These are phyloP conservation scores for Stylonectria norvegica DNA, from an alignment of 2,329 filamentous ascomycete genomes.

Conservation along the genomic window DNA sequence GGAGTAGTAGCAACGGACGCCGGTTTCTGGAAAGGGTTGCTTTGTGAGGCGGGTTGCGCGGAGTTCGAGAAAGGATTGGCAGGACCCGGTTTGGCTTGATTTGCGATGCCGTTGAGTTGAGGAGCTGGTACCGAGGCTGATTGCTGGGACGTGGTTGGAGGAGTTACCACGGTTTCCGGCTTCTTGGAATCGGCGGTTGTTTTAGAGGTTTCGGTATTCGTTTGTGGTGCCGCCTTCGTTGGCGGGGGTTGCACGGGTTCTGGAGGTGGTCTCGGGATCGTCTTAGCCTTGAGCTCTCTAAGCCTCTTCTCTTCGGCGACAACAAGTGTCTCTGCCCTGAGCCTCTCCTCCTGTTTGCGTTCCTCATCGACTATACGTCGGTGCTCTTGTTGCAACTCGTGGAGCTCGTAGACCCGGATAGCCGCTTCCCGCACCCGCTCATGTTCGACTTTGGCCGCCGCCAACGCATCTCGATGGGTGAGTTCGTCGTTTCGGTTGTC, in stretches of 20 bases:
- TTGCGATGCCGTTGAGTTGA: constrained; percentile 17
- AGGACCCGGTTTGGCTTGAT: constrained; percentile 19
- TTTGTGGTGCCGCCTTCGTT: constrained; percentile 19
- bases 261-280: constrained; percentile 42
- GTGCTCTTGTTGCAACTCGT: constrained; percentile 45
- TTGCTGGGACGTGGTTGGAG: constrained; percentile 19
- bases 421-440: constrained; percentile 57
- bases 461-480: constrained; percentile 63
- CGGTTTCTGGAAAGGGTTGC: constrained; percentile 14
- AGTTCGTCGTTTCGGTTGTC: constrained; percentile 61
- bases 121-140: constrained; percentile 10
- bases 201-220: constrained; percentile 18
- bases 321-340: constrained; percentile 43
- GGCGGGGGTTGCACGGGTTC: constrained; percentile 28
- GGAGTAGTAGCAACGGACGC: constrained; percentile 10
- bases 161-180: constrained; percentile 17
- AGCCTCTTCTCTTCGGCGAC: constrained; percentile 47
- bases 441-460: constrained; percentile 63
- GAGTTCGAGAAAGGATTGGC: constrained; percentile 20
- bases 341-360: constrained; percentile 44
- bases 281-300: constrained; percentile 45
- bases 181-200: constrained; percentile 20
- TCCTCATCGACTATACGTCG: constrained; percentile 43
- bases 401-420: constrained; percentile 45
- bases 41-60: constrained; percentile 7